phyloP scores from a whole-genome alignment of 306 rosid genomes.

The Gleditsia sinensis region DNA sequence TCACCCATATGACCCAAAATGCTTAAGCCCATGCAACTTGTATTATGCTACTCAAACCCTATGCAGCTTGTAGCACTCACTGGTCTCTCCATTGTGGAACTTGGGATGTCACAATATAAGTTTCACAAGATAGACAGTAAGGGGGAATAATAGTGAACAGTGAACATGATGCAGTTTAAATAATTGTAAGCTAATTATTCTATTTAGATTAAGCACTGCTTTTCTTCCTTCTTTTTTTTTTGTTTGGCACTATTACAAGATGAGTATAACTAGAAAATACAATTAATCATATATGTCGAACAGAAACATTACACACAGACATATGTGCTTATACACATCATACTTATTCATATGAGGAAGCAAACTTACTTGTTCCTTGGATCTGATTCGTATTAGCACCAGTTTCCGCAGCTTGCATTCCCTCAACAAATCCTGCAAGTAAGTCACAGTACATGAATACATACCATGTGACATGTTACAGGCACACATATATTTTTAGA shows the following conservation, averaged over 20 bases:
- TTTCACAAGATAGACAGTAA: not conserved
- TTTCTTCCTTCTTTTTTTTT: constrained; percentile 21
- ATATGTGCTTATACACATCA: not conserved
- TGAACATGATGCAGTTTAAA: not conserved
- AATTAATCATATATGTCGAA: not conserved
- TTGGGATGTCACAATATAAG: not conserved
- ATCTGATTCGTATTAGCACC: constrained; percentile 69
- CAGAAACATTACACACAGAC: constrained; percentile 8
- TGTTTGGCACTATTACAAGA: constrained; percentile 8
- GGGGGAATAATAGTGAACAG: not conserved
- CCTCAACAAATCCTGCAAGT: constrained; percentile 75
- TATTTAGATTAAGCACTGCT: not conserved
- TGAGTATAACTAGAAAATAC: constrained; percentile 16
- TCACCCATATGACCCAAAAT: constrained; percentile 9
- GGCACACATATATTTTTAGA: not conserved
- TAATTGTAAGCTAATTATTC: not conserved
- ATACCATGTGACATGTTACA: constrained; percentile 5
- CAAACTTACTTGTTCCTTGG: constrained; percentile 74
- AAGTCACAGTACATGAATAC: constrained; percentile 25
- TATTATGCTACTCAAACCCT: constrained; percentile 7
- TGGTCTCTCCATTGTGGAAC: not conserved
- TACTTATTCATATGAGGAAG: constrained; percentile 28
- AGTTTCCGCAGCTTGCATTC: constrained; percentile 68
- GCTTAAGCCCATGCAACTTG: not conserved
- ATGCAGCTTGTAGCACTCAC: not conserved